Base-by-base conservation (phyloP, 352 stramenopile genomes). In the Phytophthora agathidicida region DNA sequence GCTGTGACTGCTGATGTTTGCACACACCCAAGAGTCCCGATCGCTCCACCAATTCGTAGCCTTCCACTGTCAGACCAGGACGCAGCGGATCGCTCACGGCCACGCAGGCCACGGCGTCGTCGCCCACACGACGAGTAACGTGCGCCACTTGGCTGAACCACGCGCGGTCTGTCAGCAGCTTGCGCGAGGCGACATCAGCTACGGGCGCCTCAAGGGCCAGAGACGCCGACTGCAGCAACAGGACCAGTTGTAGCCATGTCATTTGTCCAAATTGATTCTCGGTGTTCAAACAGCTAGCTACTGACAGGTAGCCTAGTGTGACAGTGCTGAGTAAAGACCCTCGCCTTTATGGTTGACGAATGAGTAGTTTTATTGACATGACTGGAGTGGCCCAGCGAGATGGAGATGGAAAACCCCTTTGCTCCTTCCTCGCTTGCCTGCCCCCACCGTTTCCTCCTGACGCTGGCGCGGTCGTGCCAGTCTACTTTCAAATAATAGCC, bases 41-140 rank as follows among this genome's bases (percentile, higher is more conserved):
- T 19, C 77, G 79, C 61, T 93, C 83, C 28, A 91, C 69, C 20
- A 93, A 49, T 50, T 93, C 80, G 51, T 93, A 93, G 32, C 83
- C 80, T 38, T 80, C 55, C n/a, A 93, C 65, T 7, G 56, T 60
- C 27, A 68, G 32, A 5, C 83, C 83, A 7, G 76, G 69, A 30
- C 24, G 58, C 16, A 83, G 52, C 37, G 46, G 43, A 27, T 86
- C 70, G 10, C 57, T 61, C 30, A 81, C 57, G 1, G 59, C 53
- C 13, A 72, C 57, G 30, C 73, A 85, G 27, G 60, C 59, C 24
- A 57, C 23, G 13, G 49, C 22, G 10, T 62, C 55, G 20, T 66
- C 58, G 20, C 5, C 35, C 38, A 46, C 41, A 31, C 47, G 71
- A 43, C 47, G 68, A 47, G 53, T 38, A 38, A 80, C 50, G 24